Conservation (phyloP, 177 flowering plant species). For the Telopea speciosissima region DNA sequence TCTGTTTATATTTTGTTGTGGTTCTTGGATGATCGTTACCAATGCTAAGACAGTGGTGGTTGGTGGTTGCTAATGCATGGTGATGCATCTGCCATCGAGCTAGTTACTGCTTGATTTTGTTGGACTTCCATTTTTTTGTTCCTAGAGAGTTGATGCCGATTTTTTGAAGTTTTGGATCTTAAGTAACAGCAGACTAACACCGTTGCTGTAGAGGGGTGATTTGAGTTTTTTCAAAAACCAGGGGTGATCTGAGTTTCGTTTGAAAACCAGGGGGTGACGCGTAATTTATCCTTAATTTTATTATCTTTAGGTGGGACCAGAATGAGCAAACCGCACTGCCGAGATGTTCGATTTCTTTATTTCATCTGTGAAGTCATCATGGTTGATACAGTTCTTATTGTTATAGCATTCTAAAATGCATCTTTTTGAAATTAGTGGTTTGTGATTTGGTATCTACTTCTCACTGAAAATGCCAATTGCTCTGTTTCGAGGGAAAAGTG, state of each 20-base stretch:
- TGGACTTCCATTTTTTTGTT: background rate
- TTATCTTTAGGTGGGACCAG: background rate
- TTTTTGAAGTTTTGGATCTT: background rate
- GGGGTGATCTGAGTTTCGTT: too few relatives aligned
- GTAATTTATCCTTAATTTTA: too few relatives aligned
- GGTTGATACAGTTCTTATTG: background rate
- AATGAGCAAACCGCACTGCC: background rate
- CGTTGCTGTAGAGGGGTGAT: too few relatives aligned
- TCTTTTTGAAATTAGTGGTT: background rate
- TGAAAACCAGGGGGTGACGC: too few relatives aligned
- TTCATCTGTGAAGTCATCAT: background rate
- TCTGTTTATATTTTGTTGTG: too few relatives aligned
- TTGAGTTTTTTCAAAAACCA: too few relatives aligned
- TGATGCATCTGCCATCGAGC: background rate
- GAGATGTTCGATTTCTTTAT: background rate
- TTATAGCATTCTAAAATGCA: background rate
- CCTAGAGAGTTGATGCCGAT: background rate
- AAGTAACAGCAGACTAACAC: too few relatives aligned
- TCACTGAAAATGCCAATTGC: background rate
- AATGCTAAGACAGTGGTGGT: too few relatives aligned
- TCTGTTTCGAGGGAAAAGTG: background rate
- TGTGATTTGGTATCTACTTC: background rate
- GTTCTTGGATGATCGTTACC: too few relatives aligned
- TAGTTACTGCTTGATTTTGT: background rate
- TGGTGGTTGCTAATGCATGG: too few relatives aligned